These are phyloP conservation scores for Nemophila menziesii DNA, from an alignment of 257 asterid genomes.

Conservation along the genomic window DNA sequence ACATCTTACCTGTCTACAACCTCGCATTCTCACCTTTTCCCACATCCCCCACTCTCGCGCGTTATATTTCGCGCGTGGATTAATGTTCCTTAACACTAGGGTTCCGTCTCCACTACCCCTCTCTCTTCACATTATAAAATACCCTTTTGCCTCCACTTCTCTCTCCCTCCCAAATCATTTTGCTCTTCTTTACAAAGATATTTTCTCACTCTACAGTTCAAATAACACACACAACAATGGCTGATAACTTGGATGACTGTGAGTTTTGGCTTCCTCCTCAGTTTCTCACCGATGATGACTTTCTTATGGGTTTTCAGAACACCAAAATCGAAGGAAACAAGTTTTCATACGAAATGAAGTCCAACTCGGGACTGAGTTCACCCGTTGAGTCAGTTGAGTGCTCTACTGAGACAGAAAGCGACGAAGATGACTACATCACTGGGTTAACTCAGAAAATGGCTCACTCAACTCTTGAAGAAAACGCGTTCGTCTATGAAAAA, in stretches of 20 bases:
- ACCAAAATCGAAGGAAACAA: not conserved
- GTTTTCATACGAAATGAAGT: slow-evolving; percentile 4
- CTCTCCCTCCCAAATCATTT: not conserved
- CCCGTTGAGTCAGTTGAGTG: slow-evolving; percentile 37
- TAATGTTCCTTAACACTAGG: not conserved
- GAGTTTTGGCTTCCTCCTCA: slow-evolving; percentile 35
- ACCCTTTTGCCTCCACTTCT: not conserved
- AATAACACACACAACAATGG: slow-evolving; percentile 11
- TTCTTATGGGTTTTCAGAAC: slow-evolving; percentile 10
- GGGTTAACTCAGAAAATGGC: slow-evolving; percentile 35
- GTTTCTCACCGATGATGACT: slow-evolving; percentile 25
- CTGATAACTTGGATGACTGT: slow-evolving; percentile 20
- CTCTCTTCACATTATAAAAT: not conserved
- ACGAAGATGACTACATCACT: slow-evolving; percentile 49
- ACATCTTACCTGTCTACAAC: too few species aligned
- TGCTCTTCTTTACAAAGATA: not conserved
- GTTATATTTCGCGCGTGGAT: not conserved
- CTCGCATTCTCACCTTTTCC: not conserved
- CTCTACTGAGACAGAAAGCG: slow-evolving; percentile 57
- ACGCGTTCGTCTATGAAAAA: slow-evolving; percentile 13
- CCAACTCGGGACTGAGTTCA: slow-evolving; percentile 52
- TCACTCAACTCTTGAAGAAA: slow-evolving; percentile 25
- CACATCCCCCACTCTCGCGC: not conserved
- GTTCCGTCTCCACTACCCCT: not conserved
- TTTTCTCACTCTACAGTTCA: not conserved